Percentiles rank a stretch among this genome's conserved stretches.
phyloP scores from a whole-genome alignment of 176 grass and related monocot genomes.

The Musa beccarii region DNA sequence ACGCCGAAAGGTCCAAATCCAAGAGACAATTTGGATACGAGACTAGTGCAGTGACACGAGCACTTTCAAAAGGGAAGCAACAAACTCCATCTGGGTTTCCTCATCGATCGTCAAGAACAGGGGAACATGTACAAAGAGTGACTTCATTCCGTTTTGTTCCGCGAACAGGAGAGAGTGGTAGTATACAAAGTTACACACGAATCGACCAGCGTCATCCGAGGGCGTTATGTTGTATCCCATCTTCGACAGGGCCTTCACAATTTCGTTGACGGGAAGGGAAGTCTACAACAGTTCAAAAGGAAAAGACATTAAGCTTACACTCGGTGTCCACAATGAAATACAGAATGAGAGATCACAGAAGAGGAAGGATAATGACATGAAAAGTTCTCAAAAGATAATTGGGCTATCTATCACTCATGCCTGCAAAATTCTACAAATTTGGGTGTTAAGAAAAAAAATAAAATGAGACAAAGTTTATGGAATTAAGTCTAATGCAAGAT shows the following conservation, averaged over 20 bases:
- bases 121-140: constrained; percentile 91
- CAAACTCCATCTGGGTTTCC: constrained; percentile 84
- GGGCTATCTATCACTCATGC: too few species aligned
- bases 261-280: constrained; percentile 51
- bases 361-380: too few species aligned
- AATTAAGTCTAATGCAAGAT: too few species aligned
- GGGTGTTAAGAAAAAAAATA: too few species aligned
- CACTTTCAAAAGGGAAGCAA: constrained; percentile 54
- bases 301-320: not conserved
- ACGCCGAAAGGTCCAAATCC: not conserved
- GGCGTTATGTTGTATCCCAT: constrained; percentile 68
- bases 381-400: too few species aligned
- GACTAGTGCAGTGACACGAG: constrained; percentile 41
- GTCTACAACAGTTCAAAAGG: constrained; percentile 34
- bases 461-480: too few species aligned
- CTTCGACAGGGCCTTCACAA: constrained; percentile 60
- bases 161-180: constrained; percentile 84
- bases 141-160: constrained; percentile 62
- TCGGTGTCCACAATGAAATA: too few species aligned
- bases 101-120: constrained; percentile 79
- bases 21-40: not conserved
- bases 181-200: constrained; percentile 91
- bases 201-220: constrained; percentile 74
- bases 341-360: too few species aligned
- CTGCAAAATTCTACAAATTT: too few species aligned